These are phyloP conservation scores for Candida wancherniae DNA, from an alignment of 805 yeast genomes.

Conservation along the genomic window DNA sequence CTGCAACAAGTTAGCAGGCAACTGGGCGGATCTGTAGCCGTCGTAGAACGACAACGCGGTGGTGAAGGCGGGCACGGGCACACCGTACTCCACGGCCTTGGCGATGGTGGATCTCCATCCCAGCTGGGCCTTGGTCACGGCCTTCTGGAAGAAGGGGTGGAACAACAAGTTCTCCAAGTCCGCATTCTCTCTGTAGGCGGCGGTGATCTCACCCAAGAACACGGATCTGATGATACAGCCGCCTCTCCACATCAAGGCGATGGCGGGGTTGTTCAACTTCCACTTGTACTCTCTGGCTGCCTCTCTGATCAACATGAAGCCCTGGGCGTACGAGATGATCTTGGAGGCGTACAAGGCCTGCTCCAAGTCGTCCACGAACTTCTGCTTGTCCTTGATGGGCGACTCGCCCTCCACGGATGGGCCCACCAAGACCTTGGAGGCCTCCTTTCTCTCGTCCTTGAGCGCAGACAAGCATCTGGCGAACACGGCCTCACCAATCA, in stretches of 20 bases:
- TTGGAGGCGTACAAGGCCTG: slow-evolving; percentile 98
- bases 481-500: slow-evolving; percentile 98
- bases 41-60: slow-evolving; percentile 97
- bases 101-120: slow-evolving; percentile 92
- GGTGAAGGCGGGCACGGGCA: slow-evolving; percentile 96
- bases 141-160: slow-evolving; percentile 90
- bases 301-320: slow-evolving; percentile 98
- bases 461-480: slow-evolving; percentile 93
- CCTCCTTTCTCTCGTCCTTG: slow-evolving; percentile 85
- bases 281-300: slow-evolving; percentile 96
- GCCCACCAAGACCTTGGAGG: slow-evolving; percentile 74
- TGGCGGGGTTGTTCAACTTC: slow-evolving; percentile 97
- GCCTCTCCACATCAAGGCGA: slow-evolving; percentile 99
- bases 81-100: slow-evolving; percentile 76
- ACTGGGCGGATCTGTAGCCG: slow-evolving; percentile 92
- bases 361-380: slow-evolving; percentile 88
- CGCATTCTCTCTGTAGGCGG: slow-evolving; percentile 92
- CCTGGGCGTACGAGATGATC: slow-evolving; percentile 98
- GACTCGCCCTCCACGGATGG: slow-evolving; percentile 64
- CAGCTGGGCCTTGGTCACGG: slow-evolving; percentile 86
- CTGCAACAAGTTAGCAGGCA: slow-evolving; percentile 97
- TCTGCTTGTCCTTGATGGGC: slow-evolving; percentile 64
- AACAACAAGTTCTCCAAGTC: slow-evolving; percentile 91
- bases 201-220: slow-evolving; percentile 93
- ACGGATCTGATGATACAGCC: slow-evolving; percentile 99